Percentiles rank a stretch among this genome's conserved stretches.
phyloP scores from a whole-genome alignment of 1,284 basidiomycete genomes.

The Puccinia hordei region DNA sequence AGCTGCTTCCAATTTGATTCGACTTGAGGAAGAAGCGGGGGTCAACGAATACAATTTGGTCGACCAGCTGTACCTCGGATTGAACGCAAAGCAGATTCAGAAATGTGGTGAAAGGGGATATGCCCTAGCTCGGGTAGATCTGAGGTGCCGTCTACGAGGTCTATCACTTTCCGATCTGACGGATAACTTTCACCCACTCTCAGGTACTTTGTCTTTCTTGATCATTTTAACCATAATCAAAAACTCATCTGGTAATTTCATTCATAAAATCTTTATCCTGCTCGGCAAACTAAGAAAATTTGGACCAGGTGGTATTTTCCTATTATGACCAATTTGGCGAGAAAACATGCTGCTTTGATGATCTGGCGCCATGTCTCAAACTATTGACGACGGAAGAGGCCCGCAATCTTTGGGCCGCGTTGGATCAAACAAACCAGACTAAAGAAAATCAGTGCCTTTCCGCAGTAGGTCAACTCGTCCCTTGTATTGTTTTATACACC shows the following conservation, averaged over 20 bases:
- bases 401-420: background rate
- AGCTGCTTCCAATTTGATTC: constrained; percentile 15
- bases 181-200: constrained; percentile 15
- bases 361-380: constrained; percentile 70
- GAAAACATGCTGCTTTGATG: constrained; percentile 82
- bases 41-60: constrained; percentile 20
- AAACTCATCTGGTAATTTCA: constrained; percentile 13
- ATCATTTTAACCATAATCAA: background rate
- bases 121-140: constrained; percentile 36
- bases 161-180: background rate
- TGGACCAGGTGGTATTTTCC: constrained; percentile 60
- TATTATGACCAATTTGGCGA: constrained; percentile 75
- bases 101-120: constrained; percentile 31
- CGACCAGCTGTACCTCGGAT: constrained; percentile 12
- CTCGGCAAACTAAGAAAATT: constrained; percentile 61
- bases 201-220: constrained; percentile 14
- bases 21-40: constrained; percentile 3
- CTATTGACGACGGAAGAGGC: constrained; percentile 61
- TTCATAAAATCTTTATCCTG: constrained; percentile 37
- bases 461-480: constrained; percentile 15
- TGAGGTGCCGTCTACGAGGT: constrained; percentile 24
- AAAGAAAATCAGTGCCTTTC: background rate
- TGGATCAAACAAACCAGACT: background rate
- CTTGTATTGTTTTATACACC: too few species aligned
- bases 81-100: background rate